Evolutionary conservation across 805 yeast genomes (phyloP).

Genomic region (Cyberlindnera americana): DNA sequence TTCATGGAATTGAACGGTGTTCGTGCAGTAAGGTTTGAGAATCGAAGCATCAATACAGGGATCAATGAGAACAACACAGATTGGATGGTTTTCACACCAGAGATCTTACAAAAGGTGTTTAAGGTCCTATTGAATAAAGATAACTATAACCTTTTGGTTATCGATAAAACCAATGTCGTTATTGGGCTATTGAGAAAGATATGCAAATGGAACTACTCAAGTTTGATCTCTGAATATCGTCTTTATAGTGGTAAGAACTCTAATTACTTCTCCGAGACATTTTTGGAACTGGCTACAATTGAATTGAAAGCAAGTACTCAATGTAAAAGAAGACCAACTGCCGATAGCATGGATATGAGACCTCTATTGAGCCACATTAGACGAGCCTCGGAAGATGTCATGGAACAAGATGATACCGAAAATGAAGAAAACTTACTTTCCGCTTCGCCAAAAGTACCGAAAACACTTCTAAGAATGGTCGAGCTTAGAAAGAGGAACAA

Average conservation of each 20-base stretch:
- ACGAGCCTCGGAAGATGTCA: slow-evolving; percentile 15
- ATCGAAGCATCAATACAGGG: slow-evolving; percentile 27
- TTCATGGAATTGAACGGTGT: slow-evolving; percentile 59
- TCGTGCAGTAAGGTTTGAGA: slow-evolving; percentile 39
- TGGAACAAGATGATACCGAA: slow-evolving; percentile 23
- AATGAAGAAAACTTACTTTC: slow-evolving; percentile 35
- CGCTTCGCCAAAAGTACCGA: slow-evolving; percentile 69
- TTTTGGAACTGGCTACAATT: slow-evolving; percentile 67
- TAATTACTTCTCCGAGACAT: slow-evolving; percentile 78
- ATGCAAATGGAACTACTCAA: slow-evolving; percentile 85
- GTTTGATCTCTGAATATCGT: slow-evolving; percentile 82
- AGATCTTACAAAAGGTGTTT: slow-evolving; percentile 61
- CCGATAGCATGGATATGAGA: neutral
- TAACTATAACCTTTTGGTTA: slow-evolving; percentile 64
- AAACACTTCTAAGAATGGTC: slow-evolving; percentile 50
- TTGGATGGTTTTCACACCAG: slow-evolving; percentile 76
- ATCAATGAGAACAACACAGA: slow-evolving; percentile 22
- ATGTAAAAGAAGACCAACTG: neutral
- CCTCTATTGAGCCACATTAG: neutral
- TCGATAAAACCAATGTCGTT: slow-evolving; percentile 77
- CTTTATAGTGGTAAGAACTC: slow-evolving; percentile 68
- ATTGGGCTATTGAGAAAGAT: slow-evolving; percentile 78
- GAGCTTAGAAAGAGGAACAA: slow-evolving; percentile 39
- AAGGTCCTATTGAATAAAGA: slow-evolving; percentile 57
- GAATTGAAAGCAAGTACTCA: slow-evolving; percentile 32